Conservation (phyloP, 164 flowering plant genomes). For the Brasenia schreberi region DNA sequence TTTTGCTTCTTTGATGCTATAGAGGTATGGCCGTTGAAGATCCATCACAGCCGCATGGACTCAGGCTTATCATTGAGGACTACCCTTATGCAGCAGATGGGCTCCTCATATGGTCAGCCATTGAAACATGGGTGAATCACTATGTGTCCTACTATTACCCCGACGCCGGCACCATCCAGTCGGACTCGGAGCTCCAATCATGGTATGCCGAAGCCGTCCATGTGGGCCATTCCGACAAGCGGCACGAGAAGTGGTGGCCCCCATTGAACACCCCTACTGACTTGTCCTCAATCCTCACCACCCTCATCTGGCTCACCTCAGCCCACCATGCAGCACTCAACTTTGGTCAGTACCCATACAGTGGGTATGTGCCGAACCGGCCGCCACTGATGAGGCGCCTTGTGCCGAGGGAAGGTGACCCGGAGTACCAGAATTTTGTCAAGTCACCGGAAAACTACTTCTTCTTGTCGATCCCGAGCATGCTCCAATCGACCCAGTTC, state of each 20-base stretch:
- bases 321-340: constrained; percentile 78
- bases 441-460: constrained; percentile 16
- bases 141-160: constrained; percentile 53
- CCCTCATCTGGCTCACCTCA: constrained; percentile 57
- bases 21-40: constrained; percentile 83
- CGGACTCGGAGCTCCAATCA: constrained; percentile 60
- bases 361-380: constrained; percentile 64
- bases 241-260: constrained; percentile 84
- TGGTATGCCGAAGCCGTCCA: constrained; percentile 71
- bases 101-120: constrained; percentile 46
- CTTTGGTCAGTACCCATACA: constrained; percentile 62
- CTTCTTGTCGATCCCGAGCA: constrained; percentile 18
- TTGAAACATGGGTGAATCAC: constrained; percentile 52
- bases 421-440: constrained; percentile 8
- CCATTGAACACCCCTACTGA: constrained; percentile 29
- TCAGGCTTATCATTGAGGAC: constrained; percentile 50
- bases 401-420: constrained; percentile 48
- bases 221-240: constrained; percentile 63
- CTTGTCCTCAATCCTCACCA: constrained; percentile 38
- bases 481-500: constrained; percentile 23
- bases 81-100: constrained; percentile 80
- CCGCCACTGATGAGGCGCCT: constrained; percentile 45
- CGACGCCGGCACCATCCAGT: constrained; percentile 10
- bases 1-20: neutral
- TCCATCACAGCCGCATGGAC: constrained; percentile 51